Evolutionary conservation across 2,329 filamentous ascomycete species (phyloP), one percentile per base, ranked within the genome.

Genomic region (Microdochium bolleyi): DNA sequence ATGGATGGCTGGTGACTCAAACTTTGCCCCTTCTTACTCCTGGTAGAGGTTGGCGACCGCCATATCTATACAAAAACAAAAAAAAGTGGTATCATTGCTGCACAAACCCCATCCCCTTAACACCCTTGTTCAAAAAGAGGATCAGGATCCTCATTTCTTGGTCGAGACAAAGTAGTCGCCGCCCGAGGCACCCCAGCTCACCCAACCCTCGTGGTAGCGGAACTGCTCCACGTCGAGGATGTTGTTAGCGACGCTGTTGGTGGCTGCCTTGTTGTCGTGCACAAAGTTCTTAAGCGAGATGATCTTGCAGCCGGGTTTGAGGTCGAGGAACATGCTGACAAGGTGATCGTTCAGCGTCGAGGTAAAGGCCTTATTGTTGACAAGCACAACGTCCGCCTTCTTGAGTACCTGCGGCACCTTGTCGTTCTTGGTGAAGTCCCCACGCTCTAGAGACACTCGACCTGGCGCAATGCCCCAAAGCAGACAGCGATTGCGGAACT

Each of bases 361-460:
- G 5, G 87, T 92, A 70, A 99, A 99, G 2, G 91, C 94, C 70
- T 97, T 92, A 71, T 99, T 99, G 75, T 99, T 99, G 62, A 97
- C 92, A 24, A 99, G 80, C 19, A 99, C 83, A n/a, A 97, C 92
- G 66, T 99, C 94, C 1, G 94, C 92, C 52, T 85, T 83, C 67
- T 87, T 86, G 50, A 99, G 77, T 8, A 85, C 85, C 24, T 83
- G 78, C 55, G 85, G 78, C 49, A 96, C 89, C 54, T 77, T 76
- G 16, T 79, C 67, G 59, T 87, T 88, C 58, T 84, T 82, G 10
- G 91, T 82, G 63, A 99, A 96, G 65, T 96, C 89, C 54, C 90
- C 94, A 46, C 85, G 77, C 56, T 92, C 82, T 7, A 99, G 82
- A 55, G 84, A 80, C n/a, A 94, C 88, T 55, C 81, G 77, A 56